A percentile compares a stretch with the other conserved stretches of the same genome.
phyloP scores from a whole-genome alignment of 192 early-diverging fungal genomes.

The Backusella morwellensis region DNA sequence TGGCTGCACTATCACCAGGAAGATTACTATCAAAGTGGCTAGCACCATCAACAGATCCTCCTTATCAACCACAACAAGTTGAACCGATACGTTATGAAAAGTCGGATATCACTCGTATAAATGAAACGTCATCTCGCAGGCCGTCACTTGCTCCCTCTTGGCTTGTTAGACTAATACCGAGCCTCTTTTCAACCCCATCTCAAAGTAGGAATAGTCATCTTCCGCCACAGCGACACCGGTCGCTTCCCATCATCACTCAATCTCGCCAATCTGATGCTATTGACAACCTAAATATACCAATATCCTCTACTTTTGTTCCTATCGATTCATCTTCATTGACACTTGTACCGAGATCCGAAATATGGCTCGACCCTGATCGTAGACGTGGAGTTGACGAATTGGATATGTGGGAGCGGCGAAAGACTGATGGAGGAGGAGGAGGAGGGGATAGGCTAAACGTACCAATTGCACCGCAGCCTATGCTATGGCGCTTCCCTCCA shows the following conservation, averaged over 20 bases:
- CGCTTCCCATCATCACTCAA: not conserved
- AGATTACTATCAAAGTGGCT: not conserved
- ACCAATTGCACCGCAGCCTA: not conserved
- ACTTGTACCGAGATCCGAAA: conserved; percentile 21
- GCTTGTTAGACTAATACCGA: conserved; percentile 2
- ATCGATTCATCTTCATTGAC: conserved; percentile 19
- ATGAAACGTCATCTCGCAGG: not conserved
- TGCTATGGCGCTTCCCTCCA: conserved; percentile 2
- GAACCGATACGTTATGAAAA: conserved; percentile 16
- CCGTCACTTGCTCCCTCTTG: conserved; percentile 8
- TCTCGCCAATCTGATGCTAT: not conserved
- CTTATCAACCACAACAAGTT: not conserved
- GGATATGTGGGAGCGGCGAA: conserved; percentile 26
- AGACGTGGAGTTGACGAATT: conserved; percentile 28
- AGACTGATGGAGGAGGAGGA: not conserved
- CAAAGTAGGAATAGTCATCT: not conserved
- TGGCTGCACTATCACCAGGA: not conserved
- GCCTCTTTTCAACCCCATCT: not conserved
- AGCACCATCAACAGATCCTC: not conserved
- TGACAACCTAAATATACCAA: conserved; percentile 5
- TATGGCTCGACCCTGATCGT: conserved; percentile 16
- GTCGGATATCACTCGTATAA: conserved; percentile 10
- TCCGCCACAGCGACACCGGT: not conserved
- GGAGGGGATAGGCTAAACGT: not conserved
- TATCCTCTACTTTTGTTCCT: conserved; percentile 24